A percentile compares a stretch with the other conserved stretches of the same genome.
phyloP scores from a whole-genome alignment of 371 early-diverging fungal species.

The Entomophthora muscae region DNA sequence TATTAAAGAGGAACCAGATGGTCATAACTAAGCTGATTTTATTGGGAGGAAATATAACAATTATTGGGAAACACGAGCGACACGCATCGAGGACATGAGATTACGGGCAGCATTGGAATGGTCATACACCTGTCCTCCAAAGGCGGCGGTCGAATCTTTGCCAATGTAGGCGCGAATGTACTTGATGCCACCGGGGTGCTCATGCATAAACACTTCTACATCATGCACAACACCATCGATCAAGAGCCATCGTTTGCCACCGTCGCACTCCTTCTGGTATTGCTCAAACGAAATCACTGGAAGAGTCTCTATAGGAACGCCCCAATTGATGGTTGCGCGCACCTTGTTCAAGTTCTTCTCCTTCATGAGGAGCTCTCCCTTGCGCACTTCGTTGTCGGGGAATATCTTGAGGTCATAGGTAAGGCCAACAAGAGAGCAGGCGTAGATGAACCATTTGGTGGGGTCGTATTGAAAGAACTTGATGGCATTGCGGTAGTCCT shows the following conservation, averaged over 20 bases:
- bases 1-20: too few species aligned
- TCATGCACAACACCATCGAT: slow-evolving; percentile 83
- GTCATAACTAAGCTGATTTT: too few species aligned
- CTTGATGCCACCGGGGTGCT: slow-evolving; percentile 82
- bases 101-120: slow-evolving; percentile 69
- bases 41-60: neutral
- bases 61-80: slow-evolving; percentile 15
- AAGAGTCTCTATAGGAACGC: slow-evolving; percentile 44
- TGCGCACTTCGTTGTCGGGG: slow-evolving; percentile 76
- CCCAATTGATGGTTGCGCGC: slow-evolving; percentile 49
- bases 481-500: slow-evolving; percentile 90
- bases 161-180: slow-evolving; percentile 57
- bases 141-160: slow-evolving; percentile 65
- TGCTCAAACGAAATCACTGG: slow-evolving; percentile 61
- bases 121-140: slow-evolving; percentile 80
- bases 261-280: slow-evolving; percentile 21
- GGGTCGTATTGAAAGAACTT: slow-evolving; percentile 82
- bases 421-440: slow-evolving; percentile 42
- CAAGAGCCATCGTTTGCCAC: slow-evolving; percentile 55
- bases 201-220: slow-evolving; percentile 64
- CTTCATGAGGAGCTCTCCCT: slow-evolving; percentile 65
- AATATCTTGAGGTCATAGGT: slow-evolving; percentile 78
- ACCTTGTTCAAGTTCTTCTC: slow-evolving; percentile 51
- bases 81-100: slow-evolving; percentile 48
- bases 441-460: slow-evolving; percentile 81